Percentiles rank a stretch among this genome's conserved stretches.
Evolutionary conservation across 2,329 filamentous ascomycete species (phyloP).

Genomic region (Sporothrix pseudoabietina): DNA sequence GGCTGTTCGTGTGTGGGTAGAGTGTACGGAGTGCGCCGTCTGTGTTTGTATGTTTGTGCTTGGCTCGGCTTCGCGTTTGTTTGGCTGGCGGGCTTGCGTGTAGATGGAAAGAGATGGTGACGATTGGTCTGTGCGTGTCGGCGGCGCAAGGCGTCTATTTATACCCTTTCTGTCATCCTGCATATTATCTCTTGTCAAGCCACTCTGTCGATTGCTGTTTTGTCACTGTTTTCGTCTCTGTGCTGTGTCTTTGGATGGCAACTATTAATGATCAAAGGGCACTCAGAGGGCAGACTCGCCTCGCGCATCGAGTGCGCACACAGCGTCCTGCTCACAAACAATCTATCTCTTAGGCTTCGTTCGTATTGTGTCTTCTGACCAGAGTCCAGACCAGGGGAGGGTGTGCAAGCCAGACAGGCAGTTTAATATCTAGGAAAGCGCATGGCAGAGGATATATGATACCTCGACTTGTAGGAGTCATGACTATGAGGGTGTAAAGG

Average conservation of each 20-base stretch:
- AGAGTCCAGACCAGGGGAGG: conserved; percentile 2
- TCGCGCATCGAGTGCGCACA: neutral
- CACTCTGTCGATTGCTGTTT: neutral
- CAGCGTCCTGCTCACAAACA: neutral
- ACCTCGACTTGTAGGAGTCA: conserved; percentile 6
- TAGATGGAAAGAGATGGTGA: conserved; percentile 12
- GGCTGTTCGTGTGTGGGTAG: neutral
- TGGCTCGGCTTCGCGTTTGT: conserved; percentile 8
- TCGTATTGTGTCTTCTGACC: conserved; percentile 29
- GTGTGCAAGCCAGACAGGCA: conserved; percentile 27
- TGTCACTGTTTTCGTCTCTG: neutral
- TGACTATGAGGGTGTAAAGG: neutral
- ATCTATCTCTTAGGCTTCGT: neutral
- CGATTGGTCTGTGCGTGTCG: conserved; percentile 8
- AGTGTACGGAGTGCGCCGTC: neutral
- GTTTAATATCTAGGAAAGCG: neutral
- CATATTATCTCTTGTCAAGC: neutral
- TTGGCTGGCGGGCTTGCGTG: neutral
- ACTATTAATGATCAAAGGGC: no score
- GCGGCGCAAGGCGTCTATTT: conserved; percentile 24
- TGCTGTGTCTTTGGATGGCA: neutral
- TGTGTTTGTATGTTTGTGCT: neutral
- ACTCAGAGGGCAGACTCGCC: neutral
- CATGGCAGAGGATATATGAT: neutral
- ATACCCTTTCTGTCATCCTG: conserved; percentile 13